Evolutionary conservation across 768 basidiomycete species (phyloP), one percentile per base, ranked within the genome.

Genomic region (Xanthoconium stramineum): DNA sequence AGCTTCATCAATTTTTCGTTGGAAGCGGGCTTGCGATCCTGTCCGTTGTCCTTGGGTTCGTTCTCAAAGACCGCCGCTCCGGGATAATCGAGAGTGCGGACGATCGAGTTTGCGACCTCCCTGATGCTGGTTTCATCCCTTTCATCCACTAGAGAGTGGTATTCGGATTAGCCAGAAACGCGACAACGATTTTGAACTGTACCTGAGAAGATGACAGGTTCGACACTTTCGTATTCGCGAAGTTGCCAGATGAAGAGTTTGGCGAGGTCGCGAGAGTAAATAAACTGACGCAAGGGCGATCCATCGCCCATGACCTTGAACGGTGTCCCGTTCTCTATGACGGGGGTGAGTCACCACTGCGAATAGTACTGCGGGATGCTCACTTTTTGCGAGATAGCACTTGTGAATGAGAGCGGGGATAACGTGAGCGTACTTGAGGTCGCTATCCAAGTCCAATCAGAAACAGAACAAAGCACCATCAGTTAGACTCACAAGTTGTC

Each of bases 1-100:
- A 90, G 75, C n/a, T 73, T 74, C 47, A 91, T 68, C 7, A 97
- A 76, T 72, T 95, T 96, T 66, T 82, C 84, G 74, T 98, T 98
- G 37, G 92, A 93, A 17, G 95, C 95, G 1, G 95, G 94, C 75
- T 98, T 98, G 62, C 94, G 86, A 82, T 87, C 95, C 72, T 98
- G 95, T 2, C 96, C 94, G 65, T 98, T 96, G 10, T 94, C 84
- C 50, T 84, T 61, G 37, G 56, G 13, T 51, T 71, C 62, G 54
- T 73, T 83, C 72, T 97, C 93, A 71, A 94, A 97, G 28, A 8
- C 72, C 65, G 92, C 93, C 50, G 88, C 80, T 55, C 90, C 89
- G 55, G 86, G 60, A 76, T 93, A 94, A 42, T 82, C 83, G 42
- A 97, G 76, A 13, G 88, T 86, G 58, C 84, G 84, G 62, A 93